Base-by-base conservation (phyloP, 2,329 filamentous ascomycete genomes). In the Incumbomyces delicatus region DNA sequence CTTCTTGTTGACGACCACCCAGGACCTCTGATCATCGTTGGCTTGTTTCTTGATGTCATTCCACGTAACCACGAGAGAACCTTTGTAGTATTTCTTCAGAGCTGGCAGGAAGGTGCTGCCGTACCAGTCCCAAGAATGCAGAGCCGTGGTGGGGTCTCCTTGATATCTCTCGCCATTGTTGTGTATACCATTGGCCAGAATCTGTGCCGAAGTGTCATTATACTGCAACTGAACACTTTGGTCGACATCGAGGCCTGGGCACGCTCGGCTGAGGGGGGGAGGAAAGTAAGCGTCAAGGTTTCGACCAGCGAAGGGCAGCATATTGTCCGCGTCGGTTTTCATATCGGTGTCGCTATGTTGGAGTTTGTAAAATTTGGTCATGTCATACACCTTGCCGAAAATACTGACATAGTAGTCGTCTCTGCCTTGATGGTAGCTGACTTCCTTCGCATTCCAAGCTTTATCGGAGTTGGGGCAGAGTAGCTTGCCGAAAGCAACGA, bases 401-500 rank as follows among this genome's bases (percentile, higher is more conserved):
- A 94, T 81, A 57, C 85, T 87, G 58, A 96, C 90, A 69, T 76
- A 98, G 63, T 82, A 95, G 60, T 95, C 85, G 47, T 80, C 73
- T 6, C 74, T 69, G n/a, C 79, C 84, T 55, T 77, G 72, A 58
- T 95, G 90, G 32, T 68, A 75, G 12, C 67, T 58, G 6, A 95
- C 80, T 62, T 98, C 78, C 10, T 73, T 74, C 3, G 69, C 62
- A 44, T 79, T 80, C 88, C 88, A 98, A 2, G 80, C 92, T 63
- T 95, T 95, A 70, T 95, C 79, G 53, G 79, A 85, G 61, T 95
- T 89, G 12, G 92, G 92, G 61, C 92, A 98, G 2, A 96, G 72
- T 1, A 98, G 65, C 46, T 76, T 79, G 30, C 90, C 89, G 57
- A 98, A 92, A 33, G 69, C 78, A 53, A 95, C 77, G 57, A 98